These are phyloP conservation scores for Calocybe cyanea DNA, from an alignment of 768 basidiomycete species.

Conservation along the genomic window DNA sequence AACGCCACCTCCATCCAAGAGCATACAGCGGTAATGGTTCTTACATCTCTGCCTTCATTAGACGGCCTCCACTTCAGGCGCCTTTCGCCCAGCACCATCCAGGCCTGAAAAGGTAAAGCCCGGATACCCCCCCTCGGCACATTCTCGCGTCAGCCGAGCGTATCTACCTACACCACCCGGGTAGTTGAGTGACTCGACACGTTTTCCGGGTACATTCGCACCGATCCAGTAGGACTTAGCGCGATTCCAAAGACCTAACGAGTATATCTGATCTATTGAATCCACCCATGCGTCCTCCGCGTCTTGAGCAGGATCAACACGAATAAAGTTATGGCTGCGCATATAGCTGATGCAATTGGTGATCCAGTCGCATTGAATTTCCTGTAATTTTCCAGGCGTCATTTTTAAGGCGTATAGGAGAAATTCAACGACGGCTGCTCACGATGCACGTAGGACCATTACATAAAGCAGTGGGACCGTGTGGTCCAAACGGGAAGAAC, in stretches of 20 bases:
- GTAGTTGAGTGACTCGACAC: slow-evolving; percentile 17
- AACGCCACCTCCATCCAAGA: too few species aligned
- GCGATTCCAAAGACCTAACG: slow-evolving; percentile 11
- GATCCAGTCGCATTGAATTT: slow-evolving; percentile 22
- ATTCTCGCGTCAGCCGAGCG: slow-evolving; percentile 10
- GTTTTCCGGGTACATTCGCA: slow-evolving; percentile 21
- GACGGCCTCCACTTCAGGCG: too few species aligned
- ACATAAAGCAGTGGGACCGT: too few species aligned
- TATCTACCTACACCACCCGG: slow-evolving; percentile 20
- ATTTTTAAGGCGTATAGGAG: not conserved
- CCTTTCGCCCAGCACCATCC: too few species aligned
- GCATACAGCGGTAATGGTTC: too few species aligned
- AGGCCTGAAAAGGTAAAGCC: too few species aligned
- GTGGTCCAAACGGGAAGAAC: slow-evolving; percentile 22
- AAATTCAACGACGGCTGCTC: not conserved
- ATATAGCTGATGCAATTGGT: slow-evolving; percentile 13
- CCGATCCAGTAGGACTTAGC: slow-evolving; percentile 23
- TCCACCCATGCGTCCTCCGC: slow-evolving; percentile 9
- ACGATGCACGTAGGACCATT: too few species aligned
- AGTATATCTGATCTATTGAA: slow-evolving; percentile 9
- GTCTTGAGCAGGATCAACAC: slow-evolving; percentile 5
- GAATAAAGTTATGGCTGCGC: slow-evolving; percentile 8
- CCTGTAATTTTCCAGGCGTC: slow-evolving; percentile 13
- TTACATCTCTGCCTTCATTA: too few species aligned
- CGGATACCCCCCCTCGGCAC: slow-evolving; percentile 14